Base-by-base conservation (phyloP, 2,329 filamentous ascomycete species). In the Alternaria dauci region DNA sequence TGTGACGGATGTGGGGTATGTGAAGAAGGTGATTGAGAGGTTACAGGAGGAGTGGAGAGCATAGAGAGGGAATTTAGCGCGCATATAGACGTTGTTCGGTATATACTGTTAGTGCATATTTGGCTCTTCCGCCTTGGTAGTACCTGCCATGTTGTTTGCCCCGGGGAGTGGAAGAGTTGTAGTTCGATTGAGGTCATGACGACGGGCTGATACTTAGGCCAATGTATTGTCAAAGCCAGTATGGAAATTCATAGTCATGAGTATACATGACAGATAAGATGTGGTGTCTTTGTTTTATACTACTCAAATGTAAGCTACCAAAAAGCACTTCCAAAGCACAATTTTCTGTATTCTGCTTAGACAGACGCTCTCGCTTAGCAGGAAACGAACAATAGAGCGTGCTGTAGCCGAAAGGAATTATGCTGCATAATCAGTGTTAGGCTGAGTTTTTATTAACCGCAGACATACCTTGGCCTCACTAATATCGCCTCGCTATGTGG, bases 21-120 rank as follows among this genome's bases (percentile, higher is more conserved):
- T 69, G 25, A 28, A n/a, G 4, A 70, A 58, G 61, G 55, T 71
- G 5, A 53, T 72, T 12, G 52, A 57, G 11, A 55, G 69, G 55
- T 47, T 71, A 39, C 52, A 56, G 52, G 58, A 60, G 52, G 59
- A 61, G 11, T 65, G 64, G 64, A 18, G 12, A 18, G 43, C 25
- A 16, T 47, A 47, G 25, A 9, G n/a, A 6, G 8, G 9, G 16
- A 7, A 2, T 38, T 38, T 8, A 36, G 0, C 6, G 32, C 32
- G 5, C 14, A 16, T 16, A 36, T 23, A 23, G 20, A 23, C 20
- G 20, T 23, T 23, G 20, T 4, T 23, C 20, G 20, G 20, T 23
- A 23, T 23, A 23, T 23, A 23, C 20, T 23, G 20, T 23, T 23
- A 23, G 20, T 23, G 20, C 20, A 23, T 23, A 23, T 23, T 23